These are phyloP conservation scores for Fomitopsis pinicola DNA, from an alignment of 1,284 basidiomycete genomes.

Conservation along the genomic window DNA sequence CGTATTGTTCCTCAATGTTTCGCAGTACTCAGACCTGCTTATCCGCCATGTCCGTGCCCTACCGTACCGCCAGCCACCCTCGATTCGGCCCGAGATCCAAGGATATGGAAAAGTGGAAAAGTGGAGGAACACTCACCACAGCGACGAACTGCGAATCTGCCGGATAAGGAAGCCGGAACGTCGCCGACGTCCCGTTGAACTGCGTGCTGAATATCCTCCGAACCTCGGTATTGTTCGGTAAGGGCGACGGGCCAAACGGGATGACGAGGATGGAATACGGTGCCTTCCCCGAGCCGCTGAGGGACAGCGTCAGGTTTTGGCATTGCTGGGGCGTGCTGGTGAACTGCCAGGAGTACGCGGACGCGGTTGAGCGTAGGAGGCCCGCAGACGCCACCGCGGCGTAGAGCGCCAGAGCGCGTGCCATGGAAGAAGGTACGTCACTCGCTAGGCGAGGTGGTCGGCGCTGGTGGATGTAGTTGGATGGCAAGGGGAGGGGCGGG, in stretches of 20 bases:
- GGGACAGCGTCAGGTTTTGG: constrained; percentile 48
- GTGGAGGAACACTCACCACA: constrained; percentile 50
- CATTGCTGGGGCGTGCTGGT: constrained; percentile 58
- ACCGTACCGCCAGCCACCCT: too few species aligned
- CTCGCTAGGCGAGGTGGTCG: too few species aligned
- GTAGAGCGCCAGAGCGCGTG: constrained; percentile 3
- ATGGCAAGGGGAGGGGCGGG: too few species aligned
- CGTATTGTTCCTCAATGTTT: too few species aligned
- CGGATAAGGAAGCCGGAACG: constrained; percentile 63
- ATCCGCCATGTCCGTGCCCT: too few species aligned
- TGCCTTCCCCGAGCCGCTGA: constrained; percentile 50
- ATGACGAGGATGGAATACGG: constrained; percentile 66
- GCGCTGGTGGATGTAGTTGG: too few species aligned
- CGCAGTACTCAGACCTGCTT: too few species aligned
- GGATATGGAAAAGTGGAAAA: too few species aligned
- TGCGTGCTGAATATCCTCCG: constrained; percentile 54
- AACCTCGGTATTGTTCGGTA: constrained; percentile 58
- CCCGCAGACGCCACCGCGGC: constrained; percentile 9
- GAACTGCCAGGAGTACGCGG: constrained; percentile 62
- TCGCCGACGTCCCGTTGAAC: constrained; percentile 44
- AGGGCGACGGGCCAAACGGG: constrained; percentile 59
- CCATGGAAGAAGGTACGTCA: not conserved
- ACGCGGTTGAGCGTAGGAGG: constrained; percentile 18
- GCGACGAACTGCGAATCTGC: constrained; percentile 67
- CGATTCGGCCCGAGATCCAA: too few species aligned